Percentiles rank a stretch among this genome's conserved stretches.
Evolutionary conservation across 345 rosid genomes (phyloP).

Genomic region (Raphanus sativus): DNA sequence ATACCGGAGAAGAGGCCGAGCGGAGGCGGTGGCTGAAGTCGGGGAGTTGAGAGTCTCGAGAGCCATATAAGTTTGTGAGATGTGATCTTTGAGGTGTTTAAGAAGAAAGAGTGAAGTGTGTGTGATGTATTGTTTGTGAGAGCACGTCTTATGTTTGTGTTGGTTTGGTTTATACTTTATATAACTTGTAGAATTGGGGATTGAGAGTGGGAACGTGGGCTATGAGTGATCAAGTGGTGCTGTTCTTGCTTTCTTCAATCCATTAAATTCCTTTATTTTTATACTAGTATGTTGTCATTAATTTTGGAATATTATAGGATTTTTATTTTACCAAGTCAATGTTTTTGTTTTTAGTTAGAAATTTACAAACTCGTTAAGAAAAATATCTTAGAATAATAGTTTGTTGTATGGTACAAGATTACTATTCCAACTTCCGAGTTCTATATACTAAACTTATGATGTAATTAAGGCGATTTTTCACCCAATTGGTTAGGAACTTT

Average conservation of each 20-base stretch:
- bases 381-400: background rate
- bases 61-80: slow-evolving; percentile 43
- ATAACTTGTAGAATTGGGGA: slow-evolving; percentile 18
- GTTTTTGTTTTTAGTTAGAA: background rate
- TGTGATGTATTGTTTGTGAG: slow-evolving; percentile 41
- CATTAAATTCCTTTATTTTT: slow-evolving; percentile 25
- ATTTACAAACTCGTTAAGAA: background rate
- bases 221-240: slow-evolving; percentile 46
- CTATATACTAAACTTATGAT: background rate
- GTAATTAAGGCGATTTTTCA: background rate
- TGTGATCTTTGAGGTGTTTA: slow-evolving; percentile 10
- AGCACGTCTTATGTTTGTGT: slow-evolving; percentile 40
- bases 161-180: slow-evolving; percentile 8
- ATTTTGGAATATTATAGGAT: slow-evolving; percentile 11
- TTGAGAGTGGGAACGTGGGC: slow-evolving; percentile 44
- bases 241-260: slow-evolving; percentile 36
- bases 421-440: background rate
- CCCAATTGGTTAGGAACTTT: background rate
- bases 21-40: slow-evolving; percentile 35
- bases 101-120: slow-evolving; percentile 42
- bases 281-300: slow-evolving; percentile 17
- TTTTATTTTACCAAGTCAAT: background rate
- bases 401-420: background rate
- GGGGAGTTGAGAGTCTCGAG: slow-evolving; percentile 64
- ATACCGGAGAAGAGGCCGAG: slow-evolving; percentile 44